Percentiles rank a stretch among this genome's conserved stretches.
Conservation (phyloP, 768 basidiomycete genomes). For the Leccinellum luteum region DNA sequence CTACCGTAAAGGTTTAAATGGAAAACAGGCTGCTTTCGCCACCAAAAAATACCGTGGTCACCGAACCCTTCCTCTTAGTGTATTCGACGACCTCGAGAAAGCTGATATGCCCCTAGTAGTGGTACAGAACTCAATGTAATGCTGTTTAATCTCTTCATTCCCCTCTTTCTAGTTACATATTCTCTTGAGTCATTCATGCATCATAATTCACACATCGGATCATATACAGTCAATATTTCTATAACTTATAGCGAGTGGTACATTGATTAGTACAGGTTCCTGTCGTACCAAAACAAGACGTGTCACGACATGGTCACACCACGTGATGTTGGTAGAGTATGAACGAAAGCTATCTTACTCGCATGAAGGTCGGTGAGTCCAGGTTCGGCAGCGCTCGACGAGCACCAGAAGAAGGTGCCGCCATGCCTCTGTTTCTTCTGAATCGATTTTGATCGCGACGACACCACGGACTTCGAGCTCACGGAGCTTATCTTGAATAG, state of each 20-base stretch:
- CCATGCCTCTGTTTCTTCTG: constrained; percentile 39
- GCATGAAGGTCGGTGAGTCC: constrained; percentile 47
- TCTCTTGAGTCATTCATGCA: neutral
- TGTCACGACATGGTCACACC: neutral
- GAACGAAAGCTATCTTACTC: constrained; percentile 30
- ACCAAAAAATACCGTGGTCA: neutral
- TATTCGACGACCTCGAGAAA: neutral
- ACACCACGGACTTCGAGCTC: constrained; percentile 11
- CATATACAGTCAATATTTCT: too few relatives aligned
- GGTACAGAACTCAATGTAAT: neutral
- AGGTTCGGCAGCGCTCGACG: constrained; percentile 52
- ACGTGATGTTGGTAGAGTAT: too few relatives aligned
- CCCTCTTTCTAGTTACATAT: too few relatives aligned
- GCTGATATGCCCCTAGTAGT: neutral
- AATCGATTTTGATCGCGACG: constrained; percentile 14
- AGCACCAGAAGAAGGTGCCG: constrained; percentile 48
- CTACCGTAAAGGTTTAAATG: neutral
- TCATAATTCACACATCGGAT: too few relatives aligned
- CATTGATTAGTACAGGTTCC: neutral
- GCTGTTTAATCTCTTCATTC: neutral
- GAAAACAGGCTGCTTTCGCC: neutral
- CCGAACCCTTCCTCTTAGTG: neutral
- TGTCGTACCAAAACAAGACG: neutral
- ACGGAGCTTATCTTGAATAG: constrained; percentile 1
- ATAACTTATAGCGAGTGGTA: too few relatives aligned